Evolutionary conservation across 345 rosid genomes (phyloP), one percentile per base, ranked within the genome.

Genomic region (Isatis tinctoria): DNA sequence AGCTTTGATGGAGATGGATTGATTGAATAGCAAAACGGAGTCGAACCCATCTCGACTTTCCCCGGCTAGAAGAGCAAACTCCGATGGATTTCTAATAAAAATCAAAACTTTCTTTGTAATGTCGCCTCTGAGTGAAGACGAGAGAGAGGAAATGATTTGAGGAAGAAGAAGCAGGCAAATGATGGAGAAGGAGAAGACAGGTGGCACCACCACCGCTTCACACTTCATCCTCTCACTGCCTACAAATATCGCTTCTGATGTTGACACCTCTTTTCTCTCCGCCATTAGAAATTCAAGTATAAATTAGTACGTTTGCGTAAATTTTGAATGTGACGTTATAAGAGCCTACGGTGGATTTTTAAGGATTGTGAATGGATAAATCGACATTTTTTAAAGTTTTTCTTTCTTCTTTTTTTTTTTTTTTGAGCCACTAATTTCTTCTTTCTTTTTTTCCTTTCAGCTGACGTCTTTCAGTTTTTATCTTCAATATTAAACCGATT

Each of bases 1-100:
- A 86, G 66, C 17, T 88, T 77, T 28, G 79, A 56, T 65, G 73
- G 75, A 26, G 89, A 81, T 17, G 85, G 87, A 27, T 79, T 80
- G 40, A 81, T 69, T 6, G 85, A 78, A 80, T 77, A 84, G 77
- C 80, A 82, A 64, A 85, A 78, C 70, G 82, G 63, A 82, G 92
- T 47, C 28, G 92, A 81, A 77, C 89, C 88, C 97, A 91, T 90
- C 57, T 73, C 80, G 69, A 16, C 0, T 39, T 4, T 8, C 10
- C 1, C 41, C 16, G 17, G 22, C 2, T 18, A 54, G 48, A 69
- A 69, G 57, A 52, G 35, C 1, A 33, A 22, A 33, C 56, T 68
- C 47, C 27, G 63, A 0, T 48, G 2, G 6, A 1, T 33, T 54
- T 28, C 76, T 20, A 28, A 0, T 14, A 41, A 67, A 16, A 20